These are phyloP conservation scores for Heterococcus sp. DNA, from an alignment of 108 stramenopile genomes.

Conservation along the genomic window DNA sequence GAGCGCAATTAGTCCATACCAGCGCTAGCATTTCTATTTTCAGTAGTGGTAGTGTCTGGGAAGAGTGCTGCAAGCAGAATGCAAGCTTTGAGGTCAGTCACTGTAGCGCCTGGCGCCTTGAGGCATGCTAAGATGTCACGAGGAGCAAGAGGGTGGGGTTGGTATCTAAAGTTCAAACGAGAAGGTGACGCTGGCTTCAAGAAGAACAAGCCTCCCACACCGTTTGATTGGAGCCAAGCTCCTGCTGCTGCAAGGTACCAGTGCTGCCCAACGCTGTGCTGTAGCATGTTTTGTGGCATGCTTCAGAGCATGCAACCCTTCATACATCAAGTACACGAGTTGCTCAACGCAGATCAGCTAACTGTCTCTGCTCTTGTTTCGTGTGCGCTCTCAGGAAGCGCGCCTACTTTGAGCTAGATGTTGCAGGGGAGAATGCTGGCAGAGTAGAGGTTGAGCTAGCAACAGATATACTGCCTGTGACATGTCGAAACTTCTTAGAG, in stretches of 20 bases:
- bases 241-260: not conserved
- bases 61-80: too few relatives aligned
- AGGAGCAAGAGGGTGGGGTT: conserved; percentile 47
- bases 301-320: not conserved
- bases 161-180: conserved; percentile 47
- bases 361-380: not conserved
- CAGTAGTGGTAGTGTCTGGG: too few relatives aligned
- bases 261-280: not conserved
- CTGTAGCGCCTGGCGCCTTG: conserved; percentile 19
- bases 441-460: conserved; percentile 49
- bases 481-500: conserved; percentile 42
- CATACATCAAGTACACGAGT: not conserved
- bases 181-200: conserved; percentile 41
- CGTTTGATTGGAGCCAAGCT: conserved; percentile 39
- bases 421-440: conserved; percentile 44
- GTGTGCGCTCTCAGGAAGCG: not conserved
- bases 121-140: conserved; percentile 7
- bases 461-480: conserved; percentile 44
- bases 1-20: too few relatives aligned
- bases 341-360: not conserved
- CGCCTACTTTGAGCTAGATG: conserved; percentile 38
- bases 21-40: too few relatives aligned
- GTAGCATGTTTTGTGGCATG: not conserved
- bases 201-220: conserved; percentile 40
- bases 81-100: conserved; percentile 23